Conservation (phyloP, 352 stramenopile species). For the Pythium apleroticum region DNA sequence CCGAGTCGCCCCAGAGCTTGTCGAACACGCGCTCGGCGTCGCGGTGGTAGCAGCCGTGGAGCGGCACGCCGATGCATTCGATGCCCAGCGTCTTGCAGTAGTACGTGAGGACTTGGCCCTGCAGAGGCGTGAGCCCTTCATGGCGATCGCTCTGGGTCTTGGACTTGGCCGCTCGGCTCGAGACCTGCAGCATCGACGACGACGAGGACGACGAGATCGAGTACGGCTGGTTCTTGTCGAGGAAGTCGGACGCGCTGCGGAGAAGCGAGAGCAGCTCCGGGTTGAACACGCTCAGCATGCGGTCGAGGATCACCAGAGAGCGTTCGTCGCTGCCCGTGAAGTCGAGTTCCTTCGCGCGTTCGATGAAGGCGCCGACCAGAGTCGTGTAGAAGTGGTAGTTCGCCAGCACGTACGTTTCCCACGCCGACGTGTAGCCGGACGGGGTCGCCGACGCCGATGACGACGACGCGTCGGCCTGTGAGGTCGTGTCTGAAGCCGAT, state of each 20-base stretch:
- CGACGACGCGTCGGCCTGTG: neutral
- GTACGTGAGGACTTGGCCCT: conserved; percentile 75
- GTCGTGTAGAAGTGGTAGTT: conserved; percentile 90
- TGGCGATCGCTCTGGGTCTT: conserved; percentile 20
- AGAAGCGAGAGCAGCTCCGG: conserved; percentile 66
- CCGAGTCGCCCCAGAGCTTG: conserved; percentile 67
- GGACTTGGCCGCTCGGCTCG: conserved; percentile 21
- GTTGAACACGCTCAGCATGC: conserved; percentile 72
- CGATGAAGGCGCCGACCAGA: conserved; percentile 75
- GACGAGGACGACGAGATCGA: conserved; percentile 35
- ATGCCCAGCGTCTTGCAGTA: conserved; percentile 81
- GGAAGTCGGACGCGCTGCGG: conserved; percentile 49
- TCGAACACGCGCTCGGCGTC: conserved; percentile 85
- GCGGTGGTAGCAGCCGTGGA: conserved; percentile 76
- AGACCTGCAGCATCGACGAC: conserved; percentile 21
- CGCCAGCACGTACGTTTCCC: conserved; percentile 80
- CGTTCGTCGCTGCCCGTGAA: conserved; percentile 67
- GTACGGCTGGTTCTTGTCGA: conserved; percentile 74
- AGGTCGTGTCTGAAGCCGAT: conserved; percentile 7
- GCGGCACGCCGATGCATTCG: conserved; percentile 60
- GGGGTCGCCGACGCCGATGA: neutral
- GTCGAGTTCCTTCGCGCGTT: conserved; percentile 83
- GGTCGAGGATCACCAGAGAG: conserved; percentile 61
- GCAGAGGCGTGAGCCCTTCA: conserved; percentile 53
- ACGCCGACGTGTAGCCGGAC: conserved; percentile 49